phyloP scores from a whole-genome alignment of 75 land plant genomes.

The Pinus tabuliformis region DNA sequence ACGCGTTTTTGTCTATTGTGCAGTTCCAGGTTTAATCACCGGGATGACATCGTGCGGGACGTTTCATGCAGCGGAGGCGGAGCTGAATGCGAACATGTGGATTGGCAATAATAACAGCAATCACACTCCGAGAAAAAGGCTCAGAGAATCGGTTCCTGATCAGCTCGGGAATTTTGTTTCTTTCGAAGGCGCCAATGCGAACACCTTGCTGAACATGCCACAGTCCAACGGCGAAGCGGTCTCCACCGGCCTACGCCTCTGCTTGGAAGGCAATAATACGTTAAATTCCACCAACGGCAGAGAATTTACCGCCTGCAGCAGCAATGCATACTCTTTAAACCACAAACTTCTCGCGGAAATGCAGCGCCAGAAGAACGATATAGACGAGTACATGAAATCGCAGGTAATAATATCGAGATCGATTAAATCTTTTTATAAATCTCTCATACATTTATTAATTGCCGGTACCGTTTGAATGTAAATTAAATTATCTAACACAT shows the following conservation, averaged over 20 bases:
- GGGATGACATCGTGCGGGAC: not conserved
- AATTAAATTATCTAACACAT: no score
- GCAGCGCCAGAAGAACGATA: conserved; percentile 1
- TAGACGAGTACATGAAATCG: not conserved
- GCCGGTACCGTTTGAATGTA: not conserved
- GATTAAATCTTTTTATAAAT: not conserved
- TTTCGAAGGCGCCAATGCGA: not conserved
- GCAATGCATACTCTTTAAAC: no score
- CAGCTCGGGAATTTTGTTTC: not conserved
- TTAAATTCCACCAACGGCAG: not conserved
- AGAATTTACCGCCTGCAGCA: not conserved
- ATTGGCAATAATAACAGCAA: not conserved
- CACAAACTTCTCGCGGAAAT: not conserved
- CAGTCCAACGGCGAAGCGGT: not conserved
- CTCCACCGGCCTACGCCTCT: conserved; percentile 3
- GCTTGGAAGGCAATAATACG: not conserved
- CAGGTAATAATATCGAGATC: not conserved
- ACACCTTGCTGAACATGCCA: not conserved
- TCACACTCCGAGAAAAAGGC: conserved; percentile 2
- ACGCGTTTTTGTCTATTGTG: not conserved
- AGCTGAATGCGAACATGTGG: conserved; percentile 1
- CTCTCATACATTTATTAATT: not conserved
- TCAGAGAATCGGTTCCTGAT: conserved; percentile 1
- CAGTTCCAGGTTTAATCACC: not conserved
- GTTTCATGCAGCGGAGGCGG: not conserved